A percentile compares a stretch with the other conserved stretches of the same genome.
phyloP scores from a whole-genome alignment of 2,329 filamentous ascomycete genomes.

The Westerdykella ornata region DNA sequence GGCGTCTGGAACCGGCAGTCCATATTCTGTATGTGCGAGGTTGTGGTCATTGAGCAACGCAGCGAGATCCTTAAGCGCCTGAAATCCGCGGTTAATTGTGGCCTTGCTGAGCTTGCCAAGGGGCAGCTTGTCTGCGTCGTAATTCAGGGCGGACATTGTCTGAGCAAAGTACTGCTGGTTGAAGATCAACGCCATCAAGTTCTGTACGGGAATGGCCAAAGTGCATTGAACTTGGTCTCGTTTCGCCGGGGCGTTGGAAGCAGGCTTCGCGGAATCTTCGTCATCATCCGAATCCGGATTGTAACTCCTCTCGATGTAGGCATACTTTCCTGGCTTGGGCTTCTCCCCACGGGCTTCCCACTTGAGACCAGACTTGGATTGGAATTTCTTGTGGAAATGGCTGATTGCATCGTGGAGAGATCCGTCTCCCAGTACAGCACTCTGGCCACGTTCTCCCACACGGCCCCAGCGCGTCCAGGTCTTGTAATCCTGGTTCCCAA shows the following conservation, averaged over 20 bases:
- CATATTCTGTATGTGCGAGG: constrained; percentile 43
- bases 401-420: constrained; percentile 36
- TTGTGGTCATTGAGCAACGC: constrained; percentile 54
- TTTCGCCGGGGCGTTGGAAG: constrained; percentile 8
- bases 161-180: constrained; percentile 65
- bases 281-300: constrained; percentile 60
- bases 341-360: constrained; percentile 48
- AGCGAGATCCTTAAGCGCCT: constrained; percentile 68
- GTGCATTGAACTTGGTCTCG: constrained; percentile 47
- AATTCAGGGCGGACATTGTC: constrained; percentile 61
- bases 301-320: constrained; percentile 74
- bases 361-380: constrained; percentile 48
- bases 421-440: constrained; percentile 36
- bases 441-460: constrained; percentile 53
- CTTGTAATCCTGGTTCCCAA: constrained; percentile 39
- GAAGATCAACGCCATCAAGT: constrained; percentile 76
- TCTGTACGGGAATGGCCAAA: constrained; percentile 55
- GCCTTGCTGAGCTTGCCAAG: constrained; percentile 76
- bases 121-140: constrained; percentile 69
- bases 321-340: constrained; percentile 62
- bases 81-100: constrained; percentile 68
- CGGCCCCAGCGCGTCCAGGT: constrained; percentile 79
- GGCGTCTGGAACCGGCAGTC: constrained; percentile 25
- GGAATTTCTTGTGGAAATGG: constrained; percentile 52
- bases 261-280: constrained; percentile 22